Evolutionary conservation across 768 basidiomycete species (phyloP), one percentile per base, ranked within the genome.

Genomic region (Pleurotus eryngii): DNA sequence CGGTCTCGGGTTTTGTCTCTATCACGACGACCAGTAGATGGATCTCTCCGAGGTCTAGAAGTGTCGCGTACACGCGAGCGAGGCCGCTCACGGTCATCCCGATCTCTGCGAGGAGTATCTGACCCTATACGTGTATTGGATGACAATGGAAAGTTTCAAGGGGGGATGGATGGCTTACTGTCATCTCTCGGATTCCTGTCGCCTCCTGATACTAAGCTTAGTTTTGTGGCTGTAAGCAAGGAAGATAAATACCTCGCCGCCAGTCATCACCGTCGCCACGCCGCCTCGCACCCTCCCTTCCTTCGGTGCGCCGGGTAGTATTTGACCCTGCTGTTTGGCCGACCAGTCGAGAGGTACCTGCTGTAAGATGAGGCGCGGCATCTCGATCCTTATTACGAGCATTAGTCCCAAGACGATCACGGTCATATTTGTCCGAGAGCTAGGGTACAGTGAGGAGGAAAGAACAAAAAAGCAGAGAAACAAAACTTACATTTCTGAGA

Each of bases 381-480:
- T 91, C 90, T 65, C 88, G 78, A 60, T 91, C 89, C 67, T 89
- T 89, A 56, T 71, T 77, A 47, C 88, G 77, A 53, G 83, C 65
- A 56, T 71, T 74, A 46, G 77, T 67, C 46, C 81, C 81, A 51
- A 90, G 79, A 48, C 89, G 85, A 68, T 90, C 89, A 45, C 90
- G 87, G 73, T 92, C 91, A 63, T 86, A 93, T 71, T 90, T 92
- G 70, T 94, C 91, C 15, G 91, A 92, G 17, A 93, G 78, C 91
- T 94, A 20, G 37, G 11, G 43, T 54, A 20, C 46, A 51, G 20
- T 50, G 51, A 58, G 57, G 17, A 35, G 3, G 30, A 57, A 38
- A 20, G 60, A 15, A 59, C 26, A 39, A 22, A 6, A 39, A 55
- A 55, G 26, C 20, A 6, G 53, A 49, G 18, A 20, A 18, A 18